These are phyloP conservation scores for Ambrosiella cleistominuta DNA, from an alignment of 2,329 filamentous ascomycete species.

Conservation along the genomic window DNA sequence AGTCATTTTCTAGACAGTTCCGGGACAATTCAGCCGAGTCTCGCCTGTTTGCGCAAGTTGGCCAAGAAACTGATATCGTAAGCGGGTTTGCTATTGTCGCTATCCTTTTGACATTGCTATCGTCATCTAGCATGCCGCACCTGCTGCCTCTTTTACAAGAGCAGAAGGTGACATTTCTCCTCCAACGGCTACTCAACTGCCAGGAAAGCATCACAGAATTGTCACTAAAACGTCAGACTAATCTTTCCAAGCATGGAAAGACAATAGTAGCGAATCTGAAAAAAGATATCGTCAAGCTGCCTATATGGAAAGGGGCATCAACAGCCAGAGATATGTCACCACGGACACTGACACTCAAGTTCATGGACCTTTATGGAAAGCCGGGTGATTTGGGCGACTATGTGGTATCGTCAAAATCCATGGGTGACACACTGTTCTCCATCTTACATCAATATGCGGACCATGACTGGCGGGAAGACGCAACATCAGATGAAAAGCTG, in stretches of 20 bases:
- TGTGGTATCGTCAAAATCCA: conserved; percentile 8
- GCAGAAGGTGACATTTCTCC: conserved; percentile 35
- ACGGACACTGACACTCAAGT: conserved; percentile 38
- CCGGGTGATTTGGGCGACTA: conserved; percentile 10
- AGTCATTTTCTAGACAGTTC: conserved; percentile 51
- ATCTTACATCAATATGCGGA: conserved; percentile 12
- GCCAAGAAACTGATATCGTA: conserved; percentile 40
- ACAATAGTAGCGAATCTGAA: conserved; percentile 38
- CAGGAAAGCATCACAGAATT: conserved; percentile 40
- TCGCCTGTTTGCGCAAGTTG: conserved; percentile 45
- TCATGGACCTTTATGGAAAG: conserved; percentile 12
- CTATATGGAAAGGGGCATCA: conserved; percentile 39
- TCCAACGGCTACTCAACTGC: conserved; percentile 36
- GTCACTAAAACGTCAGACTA: conserved; percentile 46
- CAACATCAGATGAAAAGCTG: conserved; percentile 10
- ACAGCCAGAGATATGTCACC: conserved; percentile 38
- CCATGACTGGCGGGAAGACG: conserved; percentile 10
- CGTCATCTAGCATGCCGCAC: conserved; percentile 41
- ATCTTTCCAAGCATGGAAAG: conserved; percentile 50
- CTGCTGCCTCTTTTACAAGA: conserved; percentile 38
- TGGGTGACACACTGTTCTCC: conserved; percentile 15
- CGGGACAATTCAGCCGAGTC: conserved; percentile 56
- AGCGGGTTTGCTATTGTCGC: conserved; percentile 47
- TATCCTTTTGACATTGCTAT: conserved; percentile 44
- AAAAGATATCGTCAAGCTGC: conserved; percentile 30